Conservation (phyloP, 139 green algal genomes). For the Chlorella sp. region DNA sequence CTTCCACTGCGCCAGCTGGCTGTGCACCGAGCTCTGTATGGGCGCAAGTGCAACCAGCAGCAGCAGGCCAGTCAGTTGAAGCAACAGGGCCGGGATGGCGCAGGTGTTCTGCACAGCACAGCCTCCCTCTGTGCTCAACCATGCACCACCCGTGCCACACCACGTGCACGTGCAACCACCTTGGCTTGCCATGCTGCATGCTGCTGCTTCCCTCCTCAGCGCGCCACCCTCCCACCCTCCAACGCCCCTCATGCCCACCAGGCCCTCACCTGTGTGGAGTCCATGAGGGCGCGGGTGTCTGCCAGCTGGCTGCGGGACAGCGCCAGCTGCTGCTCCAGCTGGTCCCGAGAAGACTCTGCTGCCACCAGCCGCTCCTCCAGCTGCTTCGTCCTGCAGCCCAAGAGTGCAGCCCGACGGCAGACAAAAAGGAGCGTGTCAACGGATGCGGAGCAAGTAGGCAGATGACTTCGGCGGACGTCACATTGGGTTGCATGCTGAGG, state of each 20-base stretch:
- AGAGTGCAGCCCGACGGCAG: not conserved
- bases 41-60: not conserved
- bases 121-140: no score
- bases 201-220: not conserved
- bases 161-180: no score
- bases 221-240: not conserved
- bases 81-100: not conserved
- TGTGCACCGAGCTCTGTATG: conserved; percentile 20
- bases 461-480: no score
- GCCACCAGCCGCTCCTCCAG: conserved; percentile 40
- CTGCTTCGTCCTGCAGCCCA: conserved; percentile 13
- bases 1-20: conserved; percentile 35
- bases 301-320: conserved; percentile 29
- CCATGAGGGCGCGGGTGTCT: conserved; percentile 23
- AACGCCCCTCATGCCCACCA: not conserved
- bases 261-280: conserved; percentile 27
- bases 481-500: no score
- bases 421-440: not conserved
- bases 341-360: not conserved
- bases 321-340: conserved; percentile 35
- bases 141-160: no score
- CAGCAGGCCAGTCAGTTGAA: not conserved
- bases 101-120: not conserved
- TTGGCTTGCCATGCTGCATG: no score
- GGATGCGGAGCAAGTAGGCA: no score